A percentile compares a stretch with the other conserved stretches of the same genome.
Conservation (phyloP, 2,329 filamentous ascomycete genomes). For the Acrodontium crateriforme region DNA sequence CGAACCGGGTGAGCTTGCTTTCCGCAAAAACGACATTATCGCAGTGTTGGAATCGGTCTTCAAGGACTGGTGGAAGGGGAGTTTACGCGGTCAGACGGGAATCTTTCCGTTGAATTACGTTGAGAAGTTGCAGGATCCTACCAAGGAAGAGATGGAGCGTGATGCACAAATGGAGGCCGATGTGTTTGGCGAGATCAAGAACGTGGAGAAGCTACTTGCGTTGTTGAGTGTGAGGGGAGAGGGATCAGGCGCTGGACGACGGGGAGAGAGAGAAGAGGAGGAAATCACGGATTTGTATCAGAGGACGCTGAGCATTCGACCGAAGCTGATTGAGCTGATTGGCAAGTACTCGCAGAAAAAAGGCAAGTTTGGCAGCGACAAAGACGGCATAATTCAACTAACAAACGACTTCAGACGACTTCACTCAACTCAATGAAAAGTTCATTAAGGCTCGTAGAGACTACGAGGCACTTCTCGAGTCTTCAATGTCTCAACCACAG, state of each 20-base stretch:
- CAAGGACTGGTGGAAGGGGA: slow-evolving; percentile 99
- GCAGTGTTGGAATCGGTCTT: slow-evolving; percentile 95
- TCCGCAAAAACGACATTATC: slow-evolving; percentile 93
- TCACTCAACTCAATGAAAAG: slow-evolving; percentile 96
- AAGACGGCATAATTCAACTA: background rate
- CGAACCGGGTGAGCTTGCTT: slow-evolving; percentile 86
- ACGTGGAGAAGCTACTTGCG: slow-evolving; percentile 71
- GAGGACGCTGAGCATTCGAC: slow-evolving; percentile 82
- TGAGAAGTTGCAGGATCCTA: slow-evolving; percentile 91
- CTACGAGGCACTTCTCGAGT: slow-evolving; percentile 90
- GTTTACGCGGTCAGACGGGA: slow-evolving; percentile 81
- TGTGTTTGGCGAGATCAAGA: slow-evolving; percentile 63
- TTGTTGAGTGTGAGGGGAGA: slow-evolving; percentile 66
- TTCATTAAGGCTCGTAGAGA: slow-evolving; percentile 97
- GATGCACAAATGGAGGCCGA: slow-evolving; percentile 91
- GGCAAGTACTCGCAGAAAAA: slow-evolving; percentile 99
- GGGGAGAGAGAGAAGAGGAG: slow-evolving; percentile 61
- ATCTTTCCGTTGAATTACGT: slow-evolving; percentile 99
- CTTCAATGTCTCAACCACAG: slow-evolving; percentile 89
- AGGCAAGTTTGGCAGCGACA: slow-evolving; percentile 39
- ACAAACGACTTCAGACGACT: slow-evolving; percentile 55
- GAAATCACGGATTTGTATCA: slow-evolving; percentile 89
- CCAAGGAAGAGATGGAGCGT: slow-evolving; percentile 80
- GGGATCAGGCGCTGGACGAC: slow-evolving; percentile 45
- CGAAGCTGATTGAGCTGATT: slow-evolving; percentile 94